These are phyloP conservation scores for Schoenoplectus tabernaemontani DNA, from an alignment of 202 grass and related monocot genomes.

Conservation along the genomic window DNA sequence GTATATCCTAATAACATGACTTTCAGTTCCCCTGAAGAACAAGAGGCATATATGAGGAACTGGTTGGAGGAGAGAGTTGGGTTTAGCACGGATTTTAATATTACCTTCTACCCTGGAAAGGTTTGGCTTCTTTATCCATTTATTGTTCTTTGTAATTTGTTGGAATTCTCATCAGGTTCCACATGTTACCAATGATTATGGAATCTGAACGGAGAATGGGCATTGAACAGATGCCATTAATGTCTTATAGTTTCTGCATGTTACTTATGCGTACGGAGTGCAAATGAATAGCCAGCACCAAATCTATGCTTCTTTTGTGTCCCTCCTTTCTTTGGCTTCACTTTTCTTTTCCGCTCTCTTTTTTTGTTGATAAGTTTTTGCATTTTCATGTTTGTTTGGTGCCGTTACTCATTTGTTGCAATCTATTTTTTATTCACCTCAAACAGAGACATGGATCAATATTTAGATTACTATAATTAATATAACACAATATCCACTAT, in stretches of 20 bases:
- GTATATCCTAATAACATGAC: slow-evolving; percentile 85
- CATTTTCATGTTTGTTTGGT: neutral
- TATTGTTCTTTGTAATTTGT: slow-evolving; percentile 7
- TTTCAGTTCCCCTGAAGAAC: slow-evolving; percentile 76
- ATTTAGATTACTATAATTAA: too few relatives aligned
- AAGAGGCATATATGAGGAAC: slow-evolving; percentile 68
- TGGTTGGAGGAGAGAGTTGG: slow-evolving; percentile 95
- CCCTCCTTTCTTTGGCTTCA: neutral
- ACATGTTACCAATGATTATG: neutral
- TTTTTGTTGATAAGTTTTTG: neutral
- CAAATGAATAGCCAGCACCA: neutral
- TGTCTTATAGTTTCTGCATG: too few relatives aligned
- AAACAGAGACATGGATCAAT: too few relatives aligned
- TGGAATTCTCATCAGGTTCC: neutral
- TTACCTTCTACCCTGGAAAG: slow-evolving; percentile 90
- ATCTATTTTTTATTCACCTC: too few relatives aligned
- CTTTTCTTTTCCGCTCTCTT: neutral
- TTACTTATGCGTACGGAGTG: neutral
- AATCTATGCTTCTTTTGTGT: neutral
- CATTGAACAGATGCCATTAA: too few relatives aligned
- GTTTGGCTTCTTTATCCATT: slow-evolving; percentile 28
- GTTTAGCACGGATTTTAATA: slow-evolving; percentile 88
- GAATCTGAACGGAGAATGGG: neutral
- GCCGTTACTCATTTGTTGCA: neutral
- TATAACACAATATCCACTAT: too few relatives aligned